phyloP scores from a whole-genome alignment of 768 basidiomycete genomes.

The Naematelia aurantialba region DNA sequence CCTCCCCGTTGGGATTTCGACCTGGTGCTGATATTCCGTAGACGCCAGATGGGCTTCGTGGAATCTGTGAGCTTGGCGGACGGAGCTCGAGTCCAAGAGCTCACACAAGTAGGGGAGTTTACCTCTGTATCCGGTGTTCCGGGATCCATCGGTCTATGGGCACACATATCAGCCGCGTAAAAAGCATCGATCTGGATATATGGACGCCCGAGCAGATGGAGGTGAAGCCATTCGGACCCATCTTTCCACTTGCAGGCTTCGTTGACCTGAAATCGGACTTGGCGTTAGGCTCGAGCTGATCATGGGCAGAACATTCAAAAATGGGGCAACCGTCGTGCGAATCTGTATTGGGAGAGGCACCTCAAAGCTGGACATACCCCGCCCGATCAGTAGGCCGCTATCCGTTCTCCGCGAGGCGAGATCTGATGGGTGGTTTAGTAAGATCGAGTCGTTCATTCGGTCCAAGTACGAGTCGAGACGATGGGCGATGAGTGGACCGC shows the following conservation, averaged over 20 bases:
- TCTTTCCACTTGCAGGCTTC: not conserved
- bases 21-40: constrained; percentile 50
- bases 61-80: constrained; percentile 67
- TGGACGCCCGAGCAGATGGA: constrained; percentile 99
- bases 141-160: constrained; percentile 98
- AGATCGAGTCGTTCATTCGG: constrained; percentile 95
- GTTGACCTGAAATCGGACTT: constrained; percentile 4
- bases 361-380: constrained; percentile 85
- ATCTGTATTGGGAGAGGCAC: constrained; percentile 96
- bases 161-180: constrained; percentile 89
- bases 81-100: not conserved
- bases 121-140: constrained; percentile 94
- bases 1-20: too few relatives aligned
- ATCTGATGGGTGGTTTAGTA: constrained; percentile 57
- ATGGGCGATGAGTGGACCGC: constrained; percentile 90
- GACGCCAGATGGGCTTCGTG: constrained; percentile 98
- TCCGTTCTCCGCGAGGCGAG: not conserved
- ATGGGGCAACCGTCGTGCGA: constrained; percentile 92
- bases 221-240: constrained; percentile 53
- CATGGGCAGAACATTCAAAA: constrained; percentile 60
- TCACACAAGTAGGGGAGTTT: constrained; percentile 65
- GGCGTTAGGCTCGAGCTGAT: too few relatives aligned
- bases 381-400: constrained; percentile 76
- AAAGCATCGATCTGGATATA: constrained; percentile 92
- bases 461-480: constrained; percentile 91